Base-by-base conservation (phyloP, 768 basidiomycete species). In the Tylopilus felleus region DNA sequence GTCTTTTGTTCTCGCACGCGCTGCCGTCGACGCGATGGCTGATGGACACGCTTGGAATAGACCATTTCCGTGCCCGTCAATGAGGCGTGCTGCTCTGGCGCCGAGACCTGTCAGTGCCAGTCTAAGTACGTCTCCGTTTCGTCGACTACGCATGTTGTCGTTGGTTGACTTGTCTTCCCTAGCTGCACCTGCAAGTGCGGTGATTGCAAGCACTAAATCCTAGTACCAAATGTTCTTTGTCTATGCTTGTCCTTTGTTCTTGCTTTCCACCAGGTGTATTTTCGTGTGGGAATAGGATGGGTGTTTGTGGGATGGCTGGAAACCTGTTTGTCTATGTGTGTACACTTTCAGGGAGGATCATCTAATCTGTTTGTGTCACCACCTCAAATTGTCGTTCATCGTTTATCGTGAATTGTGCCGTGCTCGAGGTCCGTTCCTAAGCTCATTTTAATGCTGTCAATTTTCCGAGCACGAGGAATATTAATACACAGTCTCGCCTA, bases 11-110 rank as follows among this genome's bases (percentile, higher is more conserved):
- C 21, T 19, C 16, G 7, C 9, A 2, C 28, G 14, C 9, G 39
- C 19, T 39, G 14, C 31, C 9, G 33, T 31, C 2, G 29, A 44
- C 23, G 6, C 5, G 43, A 22, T 36, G 33, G 27, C 42, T 60
- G 47, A 52, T 43, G 22, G 17, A 19, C n/a, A 28, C 33, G 13
- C 14, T 16, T 14, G 8, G 8, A 10, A 9, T 38, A 64, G 63
- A 28, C 51, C 47, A 49, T 19, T 46, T 36, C 60, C 16, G 40
- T 52, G 49, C 63, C 47, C 22, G 35, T 36, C 17, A 36, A 36
- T 5, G 35, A 36, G 35, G 35, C 35, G 35, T 36, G 35, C 35
- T 36, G 35, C 35, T 36, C 35, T 36, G 35, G 35, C 35, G 6
- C 35, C 17, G 16, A 36, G 16, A 17, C 35, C 35, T 36, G 35